Conservation (phyloP, 129 eudicot species). For the Tagetes erecta region DNA sequence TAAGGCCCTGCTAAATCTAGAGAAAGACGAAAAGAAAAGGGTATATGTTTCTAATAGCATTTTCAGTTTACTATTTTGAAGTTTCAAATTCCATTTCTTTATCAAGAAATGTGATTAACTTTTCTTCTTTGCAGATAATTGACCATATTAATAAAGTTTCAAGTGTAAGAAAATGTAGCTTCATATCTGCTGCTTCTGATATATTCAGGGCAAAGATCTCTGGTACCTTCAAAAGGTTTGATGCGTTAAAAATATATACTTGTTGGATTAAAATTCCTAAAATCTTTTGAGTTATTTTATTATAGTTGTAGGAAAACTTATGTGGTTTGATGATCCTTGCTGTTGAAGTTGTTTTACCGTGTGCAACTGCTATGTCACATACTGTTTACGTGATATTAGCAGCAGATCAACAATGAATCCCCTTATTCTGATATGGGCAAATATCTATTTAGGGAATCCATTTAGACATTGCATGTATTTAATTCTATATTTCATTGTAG, state of each 20-base stretch:
- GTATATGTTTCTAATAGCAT: conserved; percentile 30
- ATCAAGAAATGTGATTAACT: conserved; percentile 2
- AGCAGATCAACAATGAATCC: neutral
- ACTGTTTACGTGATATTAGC: conserved; percentile 4
- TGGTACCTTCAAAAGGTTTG: conserved; percentile 92
- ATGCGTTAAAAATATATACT: conserved; percentile 2
- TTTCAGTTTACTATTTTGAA: neutral
- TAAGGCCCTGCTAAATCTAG: conserved; percentile 70
- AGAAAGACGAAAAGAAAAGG: conserved; percentile 87
- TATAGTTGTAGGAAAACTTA: neutral
- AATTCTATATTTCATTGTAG: conserved; percentile 38
- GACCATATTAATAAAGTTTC: conserved; percentile 87
- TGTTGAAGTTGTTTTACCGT: conserved; percentile 2
- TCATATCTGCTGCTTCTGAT: conserved; percentile 85
- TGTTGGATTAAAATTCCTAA: neutral
- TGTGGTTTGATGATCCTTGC: neutral
- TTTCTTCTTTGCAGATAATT: conserved; percentile 57
- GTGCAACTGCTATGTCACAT: conserved; percentile 1
- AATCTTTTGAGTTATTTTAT: neutral
- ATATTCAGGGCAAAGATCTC: conserved; percentile 86
- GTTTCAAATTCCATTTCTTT: conserved; percentile 3
- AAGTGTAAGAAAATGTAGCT: conserved; percentile 73
- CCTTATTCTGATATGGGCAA: neutral
- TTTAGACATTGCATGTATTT: conserved; percentile 12
- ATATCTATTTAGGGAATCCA: neutral